Percentiles rank a stretch among this genome's conserved stretches.
phyloP scores from a whole-genome alignment of 768 basidiomycete species.

The Neoboletus brunneissimus region DNA sequence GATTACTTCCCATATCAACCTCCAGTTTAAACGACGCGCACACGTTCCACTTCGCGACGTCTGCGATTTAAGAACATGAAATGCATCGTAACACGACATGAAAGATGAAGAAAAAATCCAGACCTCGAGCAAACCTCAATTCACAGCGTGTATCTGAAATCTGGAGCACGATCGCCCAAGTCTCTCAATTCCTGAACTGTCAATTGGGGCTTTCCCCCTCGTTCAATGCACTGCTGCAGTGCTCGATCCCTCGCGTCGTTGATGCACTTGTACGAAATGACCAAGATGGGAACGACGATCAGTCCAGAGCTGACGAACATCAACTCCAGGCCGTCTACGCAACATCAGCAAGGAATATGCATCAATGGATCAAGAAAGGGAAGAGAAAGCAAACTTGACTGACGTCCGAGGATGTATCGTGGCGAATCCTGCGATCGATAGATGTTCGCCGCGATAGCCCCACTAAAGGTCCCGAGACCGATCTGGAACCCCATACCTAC shows the following conservation, averaged over 20 bases:
- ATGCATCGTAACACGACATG: not conserved
- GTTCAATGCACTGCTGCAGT: conserved; percentile 5
- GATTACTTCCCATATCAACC: not conserved
- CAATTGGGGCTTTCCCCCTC: conserved; percentile 16
- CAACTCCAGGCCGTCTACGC: conserved; percentile 55
- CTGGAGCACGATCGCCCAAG: conserved; percentile 61
- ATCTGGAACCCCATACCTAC: conserved; percentile 61
- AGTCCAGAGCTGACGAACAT: conserved; percentile 70
- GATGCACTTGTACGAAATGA: conserved; percentile 51
- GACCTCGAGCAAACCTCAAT: not conserved
- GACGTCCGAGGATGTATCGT: conserved; percentile 61
- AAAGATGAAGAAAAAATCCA: not conserved
- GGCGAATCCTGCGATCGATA: conserved; percentile 59
- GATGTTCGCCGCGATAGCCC: conserved; percentile 62
- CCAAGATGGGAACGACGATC: conserved; percentile 46
- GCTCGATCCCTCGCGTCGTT: conserved; percentile 49
- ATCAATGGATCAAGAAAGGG: not conserved
- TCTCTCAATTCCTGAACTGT: conserved; percentile 25
- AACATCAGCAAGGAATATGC: not conserved
- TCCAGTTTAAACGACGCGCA: not conserved
- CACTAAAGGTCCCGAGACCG: conserved; percentile 55
- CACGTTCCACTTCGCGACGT: not conserved
- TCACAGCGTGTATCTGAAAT: conserved; percentile 14
- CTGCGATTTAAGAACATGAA: not conserved
- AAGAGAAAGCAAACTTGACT: conserved; percentile 20